Evolutionary conservation across 345 rosid species (phyloP), one percentile per base, ranked within the genome.

Genomic region (Pistacia integerrima): DNA sequence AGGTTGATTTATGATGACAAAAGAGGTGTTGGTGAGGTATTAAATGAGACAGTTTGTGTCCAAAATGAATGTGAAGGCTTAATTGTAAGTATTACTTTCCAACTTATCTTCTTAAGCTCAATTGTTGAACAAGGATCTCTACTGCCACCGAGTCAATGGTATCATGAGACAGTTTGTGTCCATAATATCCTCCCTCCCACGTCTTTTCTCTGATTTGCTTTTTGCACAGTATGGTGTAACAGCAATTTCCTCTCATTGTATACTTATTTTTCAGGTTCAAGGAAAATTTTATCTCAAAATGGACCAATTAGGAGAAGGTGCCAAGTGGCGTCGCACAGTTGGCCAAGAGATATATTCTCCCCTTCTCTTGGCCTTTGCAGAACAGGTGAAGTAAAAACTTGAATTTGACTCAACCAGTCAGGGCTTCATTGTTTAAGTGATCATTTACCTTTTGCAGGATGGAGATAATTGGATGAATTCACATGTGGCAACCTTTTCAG

Each of bases 291-390:
- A 89, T 62, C 77, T 88, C 75, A 89, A 88, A 78, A 85, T 94
- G 25, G 97, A 92, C 79, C 90, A 80, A 48, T 79, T 83, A 60
- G 97, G 98, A 83, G 97, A 87, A 71, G 98, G 98, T 76, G 92
- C 97, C 22, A 92, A 87, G 79, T 94, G 98, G 98, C 97, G 98
- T 66, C 92, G 97, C 54, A 86, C 84, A 20, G 78, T 86, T 82
- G 98, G 95, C 55, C 97, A 94, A 67, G 97, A 94, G 87, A 87
- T 92, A 79, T 94, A 90, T 73, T 92, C 97, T 68, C 98, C 98
- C 36, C 88, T 94, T 68, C 93, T 92, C 56, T 76, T 92, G 49
- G 97, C 98, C 68, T 94, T 94, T 82, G 65, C 97, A 36, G 94
- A 94, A 74, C 89, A 91, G 94, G 98, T 94, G 69, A 76, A 79